Evolutionary conservation across 495 filamentous ascomycete genomes (phyloP), one percentile per base, ranked within the genome.

Genomic region (Penicillium dipodomyicola): DNA sequence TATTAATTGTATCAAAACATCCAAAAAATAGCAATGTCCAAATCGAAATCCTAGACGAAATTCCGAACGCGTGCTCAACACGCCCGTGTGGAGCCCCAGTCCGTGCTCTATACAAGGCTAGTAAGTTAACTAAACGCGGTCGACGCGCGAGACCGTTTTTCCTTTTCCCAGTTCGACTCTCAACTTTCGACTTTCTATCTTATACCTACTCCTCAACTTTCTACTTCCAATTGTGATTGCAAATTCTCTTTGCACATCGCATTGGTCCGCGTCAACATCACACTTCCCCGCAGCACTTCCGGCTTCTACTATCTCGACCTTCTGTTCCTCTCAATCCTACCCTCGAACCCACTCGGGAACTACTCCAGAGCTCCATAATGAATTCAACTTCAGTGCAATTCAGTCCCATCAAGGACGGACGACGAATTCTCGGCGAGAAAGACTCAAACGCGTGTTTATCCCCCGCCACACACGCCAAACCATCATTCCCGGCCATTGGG

Each of bases 361-460:
- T 27, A 19, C 37, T 39, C 35, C 35, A 42, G 27, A 33, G 4
- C 63, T 54, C 30, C 44, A 62, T 7, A 40, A 74, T 75, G 72
- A 65, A 71, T 39, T 54, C 67, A 3, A 61, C 65, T 22, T 50
- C 61, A 52, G 46, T 65, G 22, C 67, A 65, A 46, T 58, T 65
- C 58, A 77, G 70, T 60, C 74, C 76, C 5, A 52, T 73, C 49
- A 78, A 77, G 60, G 72, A 76, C 20, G 74, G 71, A 39, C 67
- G 76, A 57, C 76, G 71, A 22, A 69, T 78, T 29, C 72, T 78
- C 52, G 72, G 76, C 29, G 74, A 76, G 48, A 78, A 75, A 59
- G 69, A 70, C 58, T 55, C 67, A 65, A 78, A 78, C 74, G 74
- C 76, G 73, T 78, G 74, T 65, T 60, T 74, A 40, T 72, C 76